phyloP scores from a whole-genome alignment of 768 basidiomycete genomes.

The Albatrellus ellisii region DNA sequence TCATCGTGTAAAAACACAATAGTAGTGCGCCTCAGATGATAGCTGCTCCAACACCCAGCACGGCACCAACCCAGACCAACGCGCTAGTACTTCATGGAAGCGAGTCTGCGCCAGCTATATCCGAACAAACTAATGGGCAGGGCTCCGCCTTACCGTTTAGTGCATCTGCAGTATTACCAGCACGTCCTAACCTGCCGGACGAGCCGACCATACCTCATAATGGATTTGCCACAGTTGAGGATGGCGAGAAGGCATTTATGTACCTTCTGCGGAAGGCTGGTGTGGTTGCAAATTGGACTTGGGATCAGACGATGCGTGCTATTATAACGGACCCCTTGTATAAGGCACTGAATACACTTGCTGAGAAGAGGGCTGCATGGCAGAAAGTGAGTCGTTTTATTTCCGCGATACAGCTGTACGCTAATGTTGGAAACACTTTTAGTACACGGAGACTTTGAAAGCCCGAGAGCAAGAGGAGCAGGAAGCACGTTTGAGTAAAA shows the following conservation, averaged over 20 bases:
- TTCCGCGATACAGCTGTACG: neutral
- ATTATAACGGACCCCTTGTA: slow-evolving; percentile 98
- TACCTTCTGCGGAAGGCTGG: slow-evolving; percentile 82
- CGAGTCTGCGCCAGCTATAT: slow-evolving; percentile 16
- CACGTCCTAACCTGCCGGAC: slow-evolving; percentile 70
- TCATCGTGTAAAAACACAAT: neutral
- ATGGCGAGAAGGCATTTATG: slow-evolving; percentile 91
- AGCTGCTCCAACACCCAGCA: neutral
- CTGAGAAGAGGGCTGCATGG: slow-evolving; percentile 90
- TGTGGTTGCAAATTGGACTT: slow-evolving; percentile 87
- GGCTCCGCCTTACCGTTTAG: slow-evolving; percentile 46
- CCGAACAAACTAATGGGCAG: slow-evolving; percentile 29
- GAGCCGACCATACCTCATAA: slow-evolving; percentile 85
- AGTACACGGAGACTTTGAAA: slow-evolving; percentile 72
- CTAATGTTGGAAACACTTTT: slow-evolving; percentile 7
- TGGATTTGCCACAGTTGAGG: slow-evolving; percentile 74
- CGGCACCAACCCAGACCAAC: slow-evolving; percentile 20
- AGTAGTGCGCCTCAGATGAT: slow-evolving; percentile 8
- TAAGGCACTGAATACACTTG: slow-evolving; percentile 84
- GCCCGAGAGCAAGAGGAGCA: slow-evolving; percentile 79
- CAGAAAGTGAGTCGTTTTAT: slow-evolving; percentile 54
- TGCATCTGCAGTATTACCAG: slow-evolving; percentile 47
- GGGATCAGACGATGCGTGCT: slow-evolving; percentile 97
- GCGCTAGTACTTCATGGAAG: slow-evolving; percentile 8
- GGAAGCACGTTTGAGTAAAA: slow-evolving; percentile 69